Conservation (phyloP, 257 asterid species). For the Capsicum chinense region DNA sequence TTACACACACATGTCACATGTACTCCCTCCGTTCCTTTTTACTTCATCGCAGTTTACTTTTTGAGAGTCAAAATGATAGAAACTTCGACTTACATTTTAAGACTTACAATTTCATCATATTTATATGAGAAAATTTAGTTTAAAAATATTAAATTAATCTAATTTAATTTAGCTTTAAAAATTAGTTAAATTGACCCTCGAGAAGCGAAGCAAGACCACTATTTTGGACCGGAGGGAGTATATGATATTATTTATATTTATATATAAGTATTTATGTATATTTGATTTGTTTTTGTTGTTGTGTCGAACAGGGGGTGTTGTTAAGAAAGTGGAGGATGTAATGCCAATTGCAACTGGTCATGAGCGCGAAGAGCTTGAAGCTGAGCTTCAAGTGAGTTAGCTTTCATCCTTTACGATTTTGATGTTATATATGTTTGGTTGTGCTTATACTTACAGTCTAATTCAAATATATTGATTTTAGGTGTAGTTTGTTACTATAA, state of each 20-base stretch:
- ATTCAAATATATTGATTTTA: conserved; percentile 18
- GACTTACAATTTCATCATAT: no score
- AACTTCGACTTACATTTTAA: no score
- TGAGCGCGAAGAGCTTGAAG: conserved; percentile 93
- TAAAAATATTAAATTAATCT: no score
- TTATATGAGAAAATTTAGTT: no score
- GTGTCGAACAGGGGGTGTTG: conserved; percentile 48
- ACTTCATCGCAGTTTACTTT: no score
- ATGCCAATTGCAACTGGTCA: conserved; percentile 98
- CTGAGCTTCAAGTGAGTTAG: conserved; percentile 73
- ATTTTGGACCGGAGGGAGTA: no score
- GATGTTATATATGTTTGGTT: not conserved
- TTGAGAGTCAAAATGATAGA: no score
- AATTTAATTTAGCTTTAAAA: no score
- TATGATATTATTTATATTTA: not conserved
- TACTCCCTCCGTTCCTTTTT: no score
- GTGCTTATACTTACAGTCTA: conserved; percentile 6
- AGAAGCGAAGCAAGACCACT: no score
- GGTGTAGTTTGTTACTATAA: not conserved
- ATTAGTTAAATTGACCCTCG: no score
- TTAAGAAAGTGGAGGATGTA: conserved; percentile 74
- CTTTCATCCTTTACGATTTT: not conserved
- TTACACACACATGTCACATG: not conserved
- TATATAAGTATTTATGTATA: not conserved
- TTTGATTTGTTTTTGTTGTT: not conserved